These are phyloP conservation scores for Tolypocladium inflatum DNA, from an alignment of 2,329 filamentous ascomycete genomes.

Conservation along the genomic window DNA sequence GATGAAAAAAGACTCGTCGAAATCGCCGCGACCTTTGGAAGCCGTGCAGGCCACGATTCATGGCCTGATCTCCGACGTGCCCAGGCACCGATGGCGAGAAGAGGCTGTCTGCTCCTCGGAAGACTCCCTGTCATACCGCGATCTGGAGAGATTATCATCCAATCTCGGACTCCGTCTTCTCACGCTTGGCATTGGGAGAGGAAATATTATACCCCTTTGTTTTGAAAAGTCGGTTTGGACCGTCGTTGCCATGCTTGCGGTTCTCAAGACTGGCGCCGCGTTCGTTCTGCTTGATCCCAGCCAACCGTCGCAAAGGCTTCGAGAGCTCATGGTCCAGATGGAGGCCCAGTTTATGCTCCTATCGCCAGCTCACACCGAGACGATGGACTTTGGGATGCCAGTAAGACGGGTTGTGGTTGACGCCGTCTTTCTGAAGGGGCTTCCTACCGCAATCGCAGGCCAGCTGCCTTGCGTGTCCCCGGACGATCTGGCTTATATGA, in stretches of 20 bases:
- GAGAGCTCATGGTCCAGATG: neutral
- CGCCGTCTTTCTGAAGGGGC: neutral
- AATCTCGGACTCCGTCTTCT: neutral
- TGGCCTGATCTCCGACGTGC: neutral
- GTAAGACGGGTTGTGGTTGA: neutral
- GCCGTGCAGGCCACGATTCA: neutral
- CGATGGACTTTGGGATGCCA: neutral
- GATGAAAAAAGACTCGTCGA: neutral
- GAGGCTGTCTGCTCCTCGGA: neutral
- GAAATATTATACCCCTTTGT: neutral
- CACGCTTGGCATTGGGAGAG: neutral
- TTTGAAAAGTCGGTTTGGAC: constrained; percentile 6
- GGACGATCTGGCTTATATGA: constrained; percentile 30
- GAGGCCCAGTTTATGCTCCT: neutral
- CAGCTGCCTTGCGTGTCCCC: neutral
- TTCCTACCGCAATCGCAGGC: neutral
- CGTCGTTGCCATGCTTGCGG: constrained; percentile 1
- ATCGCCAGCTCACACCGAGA: neutral
- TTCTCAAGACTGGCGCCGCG: constrained; percentile 4
- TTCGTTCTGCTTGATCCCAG: constrained; percentile 11
- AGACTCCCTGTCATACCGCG: neutral
- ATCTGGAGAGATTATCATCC: neutral
- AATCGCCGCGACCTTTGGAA: neutral
- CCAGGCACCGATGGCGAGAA: neutral
- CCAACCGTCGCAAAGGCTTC: neutral